Evolutionary conservation across 345 rosid species (phyloP), one percentile per base, ranked within the genome.

Genomic region (Atalantia buxifolia): DNA sequence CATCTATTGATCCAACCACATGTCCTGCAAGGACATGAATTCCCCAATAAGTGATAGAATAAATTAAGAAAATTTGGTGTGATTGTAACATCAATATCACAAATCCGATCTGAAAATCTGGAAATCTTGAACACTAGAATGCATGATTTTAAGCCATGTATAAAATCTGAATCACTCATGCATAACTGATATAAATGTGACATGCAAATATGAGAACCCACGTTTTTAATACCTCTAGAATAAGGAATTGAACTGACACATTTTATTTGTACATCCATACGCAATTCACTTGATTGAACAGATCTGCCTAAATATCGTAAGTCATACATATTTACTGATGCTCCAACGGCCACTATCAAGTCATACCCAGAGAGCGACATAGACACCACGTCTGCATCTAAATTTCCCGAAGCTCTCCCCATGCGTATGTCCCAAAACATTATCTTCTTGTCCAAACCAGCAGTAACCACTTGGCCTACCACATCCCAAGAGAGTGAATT

Each of bases 1-100:
- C 99, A 81, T 93, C 99, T 68, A 91, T 85, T 70, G 93, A 93
- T 73, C 99, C 99, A 86, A 84, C 89, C 31, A 95, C 95, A 88
- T 88, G 92, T 74, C 97, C 99, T 95, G 88, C 83, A 83, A 31
- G 55, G 27, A 45, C 66, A 83, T 35, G 55, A 55, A 76, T 24
- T 55, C 50, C 56, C 53, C 38, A 50, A 66, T 24, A 2, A 33
- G 31, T 30, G 21, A 68, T 24, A 12, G 25, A 45, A 56, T 13
- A 53, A 12, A 45, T 48, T 59, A 22, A 36, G 64, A 77, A 73
- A 48, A 19, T 31, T 48, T 35, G 62, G n/a, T 21, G 36, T 50
- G 33, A 8, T 36, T 65, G 33, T 30, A 40, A 79, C 24, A 38
- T 73, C 12, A 45, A 18, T 27, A 72, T 78, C 9, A 50, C 42